A percentile compares a stretch with the other conserved stretches of the same genome.
phyloP scores from a whole-genome alignment of 768 basidiomycete genomes.

The Agrocybe praecox region DNA sequence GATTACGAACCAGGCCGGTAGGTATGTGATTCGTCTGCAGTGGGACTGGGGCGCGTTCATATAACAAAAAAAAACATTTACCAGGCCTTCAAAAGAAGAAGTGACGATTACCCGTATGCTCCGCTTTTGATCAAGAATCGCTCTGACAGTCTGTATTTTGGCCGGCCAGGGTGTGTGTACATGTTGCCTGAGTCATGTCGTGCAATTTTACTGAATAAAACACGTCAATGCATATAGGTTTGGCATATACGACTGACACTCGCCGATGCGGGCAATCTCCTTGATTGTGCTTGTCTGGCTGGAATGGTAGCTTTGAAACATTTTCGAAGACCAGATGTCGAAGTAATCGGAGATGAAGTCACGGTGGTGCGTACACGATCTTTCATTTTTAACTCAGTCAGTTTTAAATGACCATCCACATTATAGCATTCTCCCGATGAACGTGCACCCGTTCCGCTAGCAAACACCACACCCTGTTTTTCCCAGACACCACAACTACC shows the following conservation, averaged over 20 bases:
- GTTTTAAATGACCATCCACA: no score
- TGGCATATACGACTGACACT: constrained; percentile 92
- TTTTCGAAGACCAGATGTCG: constrained; percentile 90
- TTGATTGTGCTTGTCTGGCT: constrained; percentile 94
- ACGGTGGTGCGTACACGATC: constrained; percentile 63
- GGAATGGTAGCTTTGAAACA: constrained; percentile 91
- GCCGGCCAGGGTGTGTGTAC: constrained; percentile 92
- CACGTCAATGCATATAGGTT: constrained; percentile 57
- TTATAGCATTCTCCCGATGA: constrained; percentile 82
- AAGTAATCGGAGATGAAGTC: constrained; percentile 92
- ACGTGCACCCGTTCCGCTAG: constrained; percentile 87
- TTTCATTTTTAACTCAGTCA: no score
- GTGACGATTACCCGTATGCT: constrained; percentile 88
- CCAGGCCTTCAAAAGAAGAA: constrained; percentile 89
- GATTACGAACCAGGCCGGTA: constrained; percentile 94
- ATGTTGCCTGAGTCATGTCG: constrained; percentile 19
- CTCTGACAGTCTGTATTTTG: constrained; percentile 89
- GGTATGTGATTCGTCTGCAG: constrained; percentile 46
- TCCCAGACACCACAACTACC: constrained; percentile 48
- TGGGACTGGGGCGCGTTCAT: constrained; percentile 18
- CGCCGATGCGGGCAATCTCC: constrained; percentile 88
- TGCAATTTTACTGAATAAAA: background rate
- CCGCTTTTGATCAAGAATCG: constrained; percentile 89
- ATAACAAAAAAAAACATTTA: background rate
- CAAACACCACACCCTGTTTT: constrained; percentile 95